Conservation (phyloP, 2,329 filamentous ascomycete genomes). For the Pyrenochaeta sp. region DNA sequence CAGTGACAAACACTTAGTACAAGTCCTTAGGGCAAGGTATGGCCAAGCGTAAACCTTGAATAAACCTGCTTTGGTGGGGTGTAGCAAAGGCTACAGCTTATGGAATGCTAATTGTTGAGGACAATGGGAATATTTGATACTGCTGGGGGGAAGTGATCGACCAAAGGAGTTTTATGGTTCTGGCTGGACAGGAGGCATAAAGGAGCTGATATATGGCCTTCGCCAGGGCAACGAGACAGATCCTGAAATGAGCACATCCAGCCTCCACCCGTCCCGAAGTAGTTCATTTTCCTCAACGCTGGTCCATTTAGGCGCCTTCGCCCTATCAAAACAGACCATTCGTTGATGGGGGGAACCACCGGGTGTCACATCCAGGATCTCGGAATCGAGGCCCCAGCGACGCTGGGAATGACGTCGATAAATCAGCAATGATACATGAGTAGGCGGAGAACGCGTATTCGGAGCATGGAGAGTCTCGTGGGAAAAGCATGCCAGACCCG, state of each 20-base stretch:
- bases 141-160: too few relatives aligned
- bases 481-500: slow-evolving; percentile 27
- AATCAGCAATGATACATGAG: slow-evolving; percentile 9
- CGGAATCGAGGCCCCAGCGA: slow-evolving; percentile 23
- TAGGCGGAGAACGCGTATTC: slow-evolving; percentile 8
- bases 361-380: slow-evolving; percentile 22
- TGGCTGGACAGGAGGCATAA: slow-evolving; percentile 12
- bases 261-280: too few relatives aligned
- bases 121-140: too few relatives aligned
- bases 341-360: slow-evolving; percentile 35
- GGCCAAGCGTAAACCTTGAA: too few relatives aligned
- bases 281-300: slow-evolving; percentile 16
- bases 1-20: too few relatives aligned
- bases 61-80: too few relatives aligned
- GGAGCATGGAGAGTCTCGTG: slow-evolving; percentile 25
- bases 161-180: too few relatives aligned
- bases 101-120: too few relatives aligned
- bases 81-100: too few relatives aligned
- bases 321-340: slow-evolving; percentile 18
- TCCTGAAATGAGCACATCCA: slow-evolving; percentile 21
- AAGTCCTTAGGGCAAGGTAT: too few relatives aligned
- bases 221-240: slow-evolving; percentile 11
- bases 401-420: slow-evolving; percentile 37
- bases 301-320: slow-evolving; percentile 11
- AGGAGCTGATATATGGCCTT: slow-evolving; percentile 27